Conservation (phyloP, 805 yeast species). For the Teunomyces panamensis region DNA sequence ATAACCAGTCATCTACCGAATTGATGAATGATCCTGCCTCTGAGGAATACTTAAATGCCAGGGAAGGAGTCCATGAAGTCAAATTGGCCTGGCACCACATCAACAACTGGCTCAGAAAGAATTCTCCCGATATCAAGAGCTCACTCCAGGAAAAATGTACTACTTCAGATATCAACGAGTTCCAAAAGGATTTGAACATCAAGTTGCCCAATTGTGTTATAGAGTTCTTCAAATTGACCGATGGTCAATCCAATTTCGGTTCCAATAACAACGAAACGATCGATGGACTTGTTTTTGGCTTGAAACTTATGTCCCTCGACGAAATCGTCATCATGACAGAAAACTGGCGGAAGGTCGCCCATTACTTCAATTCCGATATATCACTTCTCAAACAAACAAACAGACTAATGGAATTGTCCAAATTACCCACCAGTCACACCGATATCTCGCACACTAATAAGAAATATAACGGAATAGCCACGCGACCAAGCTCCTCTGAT, state of each 20-base stretch:
- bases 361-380: conserved; percentile 27
- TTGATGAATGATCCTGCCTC: conserved; percentile 19
- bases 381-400: conserved; percentile 18
- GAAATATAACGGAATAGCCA: conserved; percentile 8
- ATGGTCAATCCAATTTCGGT: conserved; percentile 76
- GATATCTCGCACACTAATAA: conserved; percentile 11
- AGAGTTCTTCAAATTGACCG: conserved; percentile 78
- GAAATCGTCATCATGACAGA: conserved; percentile 76
- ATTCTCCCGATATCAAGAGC: conserved; percentile 79
- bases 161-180: conserved; percentile 70
- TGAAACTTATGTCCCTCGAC: conserved; percentile 76
- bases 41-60: conserved; percentile 30
- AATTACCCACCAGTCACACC: conserved; percentile 19
- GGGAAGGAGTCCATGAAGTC: conserved; percentile 71
- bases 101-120: conserved; percentile 74
- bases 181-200: conserved; percentile 77
- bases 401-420: conserved; percentile 19
- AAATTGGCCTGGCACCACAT: conserved; percentile 86
- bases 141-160: conserved; percentile 80
- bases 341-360: conserved; percentile 78
- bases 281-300: conserved; percentile 75
- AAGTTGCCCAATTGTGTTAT: conserved; percentile 77
- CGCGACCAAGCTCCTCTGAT: conserved; percentile 7
- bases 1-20: conserved; percentile 22
- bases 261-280: conserved; percentile 55